phyloP scores from a whole-genome alignment of 257 asterid species.

The Voacanga thouarsii region DNA sequence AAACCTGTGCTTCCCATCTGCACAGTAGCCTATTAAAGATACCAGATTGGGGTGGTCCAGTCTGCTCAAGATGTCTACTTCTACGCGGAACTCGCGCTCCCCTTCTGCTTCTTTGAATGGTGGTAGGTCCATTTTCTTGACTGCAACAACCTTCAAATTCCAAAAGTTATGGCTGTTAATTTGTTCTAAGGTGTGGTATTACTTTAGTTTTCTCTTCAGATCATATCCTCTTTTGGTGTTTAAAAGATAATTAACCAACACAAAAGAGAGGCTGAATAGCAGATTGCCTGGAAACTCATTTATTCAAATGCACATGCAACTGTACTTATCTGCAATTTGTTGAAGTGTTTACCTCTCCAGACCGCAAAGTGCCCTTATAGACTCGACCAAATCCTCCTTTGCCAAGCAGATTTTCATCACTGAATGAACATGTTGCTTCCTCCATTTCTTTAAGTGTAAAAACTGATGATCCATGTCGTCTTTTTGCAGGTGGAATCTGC shows the following conservation, averaged over 20 bases:
- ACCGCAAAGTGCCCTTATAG: slow-evolving; percentile 76
- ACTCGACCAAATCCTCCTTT: slow-evolving; percentile 97
- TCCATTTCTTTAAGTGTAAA: slow-evolving; percentile 83
- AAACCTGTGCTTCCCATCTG: slow-evolving; percentile 94
- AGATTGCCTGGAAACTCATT: too few relatives aligned
- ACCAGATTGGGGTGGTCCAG: slow-evolving; percentile 92
- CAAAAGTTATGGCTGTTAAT: neutral
- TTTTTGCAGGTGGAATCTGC: slow-evolving; percentile 63
- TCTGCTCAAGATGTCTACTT: slow-evolving; percentile 95
- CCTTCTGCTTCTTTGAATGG: slow-evolving; percentile 85
- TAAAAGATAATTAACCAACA: neutral
- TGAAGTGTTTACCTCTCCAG: slow-evolving; percentile 62
- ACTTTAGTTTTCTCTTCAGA: neutral
- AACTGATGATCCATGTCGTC: slow-evolving; percentile 71
- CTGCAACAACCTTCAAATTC: slow-evolving; percentile 67
- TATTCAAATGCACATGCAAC: neutral
- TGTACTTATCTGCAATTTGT: neutral
- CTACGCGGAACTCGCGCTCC: slow-evolving; percentile 88
- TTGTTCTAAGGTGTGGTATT: neutral
- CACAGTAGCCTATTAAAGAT: slow-evolving; percentile 81
- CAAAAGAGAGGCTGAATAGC: neutral
- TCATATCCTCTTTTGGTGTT: neutral
- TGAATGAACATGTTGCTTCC: slow-evolving; percentile 71
- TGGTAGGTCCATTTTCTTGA: slow-evolving; percentile 94
- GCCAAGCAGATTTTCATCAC: slow-evolving; percentile 82